Evolutionary conservation across 2,329 filamentous ascomycete genomes (phyloP).

Genomic region (Xenoacremonium recifei): DNA sequence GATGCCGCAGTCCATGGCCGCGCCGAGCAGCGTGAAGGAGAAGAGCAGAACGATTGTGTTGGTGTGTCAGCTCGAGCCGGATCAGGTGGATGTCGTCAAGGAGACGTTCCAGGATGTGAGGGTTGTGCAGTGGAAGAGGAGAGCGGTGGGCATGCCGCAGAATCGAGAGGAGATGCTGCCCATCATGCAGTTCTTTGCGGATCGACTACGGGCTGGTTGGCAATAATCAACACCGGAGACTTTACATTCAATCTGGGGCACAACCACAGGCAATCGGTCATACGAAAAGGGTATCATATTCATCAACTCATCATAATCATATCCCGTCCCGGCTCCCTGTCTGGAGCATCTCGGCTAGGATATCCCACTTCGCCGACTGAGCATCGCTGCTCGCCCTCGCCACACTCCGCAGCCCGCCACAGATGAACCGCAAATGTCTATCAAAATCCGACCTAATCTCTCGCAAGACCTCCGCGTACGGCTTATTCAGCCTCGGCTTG

Average conservation of each 20-base stretch:
- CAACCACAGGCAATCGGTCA: neutral
- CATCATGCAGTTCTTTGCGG: slow-evolving; percentile 80
- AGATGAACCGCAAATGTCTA: slow-evolving; percentile 66
- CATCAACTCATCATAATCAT: slow-evolving; percentile 16
- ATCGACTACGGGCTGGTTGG: slow-evolving; percentile 47
- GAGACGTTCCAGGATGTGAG: slow-evolving; percentile 65
- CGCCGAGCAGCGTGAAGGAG: slow-evolving; percentile 39
- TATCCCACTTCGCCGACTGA: slow-evolving; percentile 67
- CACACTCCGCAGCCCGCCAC: slow-evolving; percentile 70
- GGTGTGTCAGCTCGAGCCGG: slow-evolving; percentile 59
- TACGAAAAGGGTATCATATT: slow-evolving; percentile 23
- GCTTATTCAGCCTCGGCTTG: slow-evolving; percentile 26
- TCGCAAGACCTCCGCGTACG: slow-evolving; percentile 52
- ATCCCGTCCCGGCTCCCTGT: slow-evolving; percentile 33
- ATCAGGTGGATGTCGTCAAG: slow-evolving; percentile 63
- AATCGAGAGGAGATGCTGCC: slow-evolving; percentile 84
- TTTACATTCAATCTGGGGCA: neutral
- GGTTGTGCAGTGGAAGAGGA: slow-evolving; percentile 66
- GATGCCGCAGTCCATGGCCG: slow-evolving; percentile 52
- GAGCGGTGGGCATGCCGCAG: slow-evolving; percentile 78
- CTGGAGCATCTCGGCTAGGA: slow-evolving; percentile 77
- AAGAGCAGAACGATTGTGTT: slow-evolving; percentile 65
- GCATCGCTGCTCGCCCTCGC: slow-evolving; percentile 69
- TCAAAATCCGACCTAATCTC: slow-evolving; percentile 64
- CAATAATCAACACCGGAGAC: slow-evolving; percentile 1